Conservation (phyloP, 2,329 filamentous ascomycete genomes). For the Epichloe scottii region DNA sequence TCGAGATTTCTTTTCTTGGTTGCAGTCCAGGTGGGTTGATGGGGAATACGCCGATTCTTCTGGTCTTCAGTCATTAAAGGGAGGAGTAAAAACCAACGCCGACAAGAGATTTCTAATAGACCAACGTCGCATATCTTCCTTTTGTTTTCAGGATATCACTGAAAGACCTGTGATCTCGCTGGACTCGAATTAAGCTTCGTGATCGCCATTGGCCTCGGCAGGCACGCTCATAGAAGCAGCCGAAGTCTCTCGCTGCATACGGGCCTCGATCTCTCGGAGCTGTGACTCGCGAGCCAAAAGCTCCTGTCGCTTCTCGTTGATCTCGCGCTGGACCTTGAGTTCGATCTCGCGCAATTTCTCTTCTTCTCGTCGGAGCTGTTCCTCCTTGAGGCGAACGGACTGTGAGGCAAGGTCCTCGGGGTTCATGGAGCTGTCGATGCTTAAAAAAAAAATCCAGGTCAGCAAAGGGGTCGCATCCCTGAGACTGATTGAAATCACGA, state of each 20-base stretch:
- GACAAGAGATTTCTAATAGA: constrained; percentile 28
- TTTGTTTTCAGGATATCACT: constrained; percentile 20
- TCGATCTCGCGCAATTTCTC: constrained; percentile 99
- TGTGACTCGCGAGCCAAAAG: constrained; percentile 94
- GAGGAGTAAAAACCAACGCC: constrained; percentile 34
- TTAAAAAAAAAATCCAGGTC: constrained; percentile 20
- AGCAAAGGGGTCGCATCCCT: constrained; percentile 11
- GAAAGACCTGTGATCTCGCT: constrained; percentile 18
- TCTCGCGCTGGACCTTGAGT: constrained; percentile 98
- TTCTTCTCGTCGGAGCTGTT: constrained; percentile 96
- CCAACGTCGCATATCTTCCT: constrained; percentile 25
- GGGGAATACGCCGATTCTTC: constrained; percentile 29
- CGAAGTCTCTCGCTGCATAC: constrained; percentile 79
- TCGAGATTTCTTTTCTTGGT: constrained; percentile 19
- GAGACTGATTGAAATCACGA: constrained; percentile 19
- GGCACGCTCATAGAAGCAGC: constrained; percentile 23
- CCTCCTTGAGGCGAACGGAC: constrained; percentile 97
- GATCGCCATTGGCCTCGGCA: constrained; percentile 42
- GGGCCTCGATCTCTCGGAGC: constrained; percentile 94
- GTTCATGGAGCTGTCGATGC: constrained; percentile 74
- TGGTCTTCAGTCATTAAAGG: constrained; percentile 26
- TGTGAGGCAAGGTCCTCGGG: constrained; percentile 94
- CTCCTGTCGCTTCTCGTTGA: constrained; percentile 99
- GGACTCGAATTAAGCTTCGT: constrained; percentile 32
- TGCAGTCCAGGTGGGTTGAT: constrained; percentile 16